phyloP scores from a whole-genome alignment of 1,284 basidiomycete species.

The Rugosomyces carneus region DNA sequence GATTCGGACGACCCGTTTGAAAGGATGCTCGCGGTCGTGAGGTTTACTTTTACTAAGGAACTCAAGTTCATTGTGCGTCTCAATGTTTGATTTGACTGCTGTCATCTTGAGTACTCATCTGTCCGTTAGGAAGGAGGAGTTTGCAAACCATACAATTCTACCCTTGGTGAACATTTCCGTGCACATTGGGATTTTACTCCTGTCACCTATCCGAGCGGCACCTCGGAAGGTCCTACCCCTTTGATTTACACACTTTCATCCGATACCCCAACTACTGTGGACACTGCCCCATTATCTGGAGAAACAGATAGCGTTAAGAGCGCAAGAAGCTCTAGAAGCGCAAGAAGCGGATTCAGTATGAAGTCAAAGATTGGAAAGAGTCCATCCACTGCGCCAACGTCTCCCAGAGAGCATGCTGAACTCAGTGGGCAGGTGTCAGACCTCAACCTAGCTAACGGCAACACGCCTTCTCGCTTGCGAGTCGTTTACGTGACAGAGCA shows the following conservation, averaged over 20 bases:
- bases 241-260: slow-evolving; percentile 36
- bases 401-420: slow-evolving; percentile 34
- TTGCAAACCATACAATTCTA: slow-evolving; percentile 95
- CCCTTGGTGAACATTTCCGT: slow-evolving; percentile 89
- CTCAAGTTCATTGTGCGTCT: slow-evolving; percentile 83
- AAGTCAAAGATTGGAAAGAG: slow-evolving; percentile 42
- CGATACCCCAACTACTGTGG: slow-evolving; percentile 23
- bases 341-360: slow-evolving; percentile 46
- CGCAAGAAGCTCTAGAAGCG: slow-evolving; percentile 51
- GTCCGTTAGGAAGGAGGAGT: slow-evolving; percentile 71
- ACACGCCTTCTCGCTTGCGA: slow-evolving; percentile 37
- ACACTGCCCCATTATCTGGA: slow-evolving; percentile 25
- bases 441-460: slow-evolving; percentile 44
- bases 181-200: slow-evolving; percentile 81
- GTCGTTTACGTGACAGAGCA: slow-evolving; percentile 58
- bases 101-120: neutral
- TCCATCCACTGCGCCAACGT: slow-evolving; percentile 54
- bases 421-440: slow-evolving; percentile 52
- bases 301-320: slow-evolving; percentile 56
- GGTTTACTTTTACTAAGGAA: slow-evolving; percentile 92
- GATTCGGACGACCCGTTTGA: slow-evolving; percentile 88
- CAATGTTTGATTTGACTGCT: slow-evolving; percentile 5
- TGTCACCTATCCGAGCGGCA: slow-evolving; percentile 45
- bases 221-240: slow-evolving; percentile 40
- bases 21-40: slow-evolving; percentile 85